phyloP scores from a whole-genome alignment of 768 basidiomycete genomes.

The Collybia mongolica region DNA sequence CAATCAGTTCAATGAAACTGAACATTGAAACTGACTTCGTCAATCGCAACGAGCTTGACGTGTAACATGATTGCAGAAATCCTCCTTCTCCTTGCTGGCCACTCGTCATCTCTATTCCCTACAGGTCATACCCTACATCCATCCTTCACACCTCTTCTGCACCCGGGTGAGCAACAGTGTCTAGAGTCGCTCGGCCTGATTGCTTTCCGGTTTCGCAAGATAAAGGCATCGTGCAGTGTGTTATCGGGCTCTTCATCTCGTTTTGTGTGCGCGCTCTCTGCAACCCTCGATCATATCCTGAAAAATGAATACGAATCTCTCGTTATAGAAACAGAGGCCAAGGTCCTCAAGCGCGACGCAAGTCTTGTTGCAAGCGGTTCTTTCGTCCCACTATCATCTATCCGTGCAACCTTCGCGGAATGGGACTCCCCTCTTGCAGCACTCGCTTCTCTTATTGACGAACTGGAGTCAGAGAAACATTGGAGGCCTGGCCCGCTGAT shows the following conservation, averaged over 20 bases:
- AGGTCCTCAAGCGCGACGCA: conserved; percentile 72
- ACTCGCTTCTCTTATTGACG: conserved; percentile 61
- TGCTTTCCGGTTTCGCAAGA: conserved; percentile 71
- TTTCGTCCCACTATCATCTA: conserved; percentile 82
- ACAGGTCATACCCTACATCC: conserved; percentile 57
- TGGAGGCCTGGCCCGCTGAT: conserved; percentile 81
- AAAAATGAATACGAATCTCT: conserved; percentile 78
- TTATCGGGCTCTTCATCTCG: conserved; percentile 63
- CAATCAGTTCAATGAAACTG: conserved; percentile 1
- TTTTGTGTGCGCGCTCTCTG: conserved; percentile 78
- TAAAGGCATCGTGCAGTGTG: conserved; percentile 53
- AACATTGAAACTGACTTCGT: not conserved
- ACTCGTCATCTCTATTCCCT: conserved; percentile 82
- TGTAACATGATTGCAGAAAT: conserved; percentile 82
- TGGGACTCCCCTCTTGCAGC: conserved; percentile 88
- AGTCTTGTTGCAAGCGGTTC: conserved; percentile 75
- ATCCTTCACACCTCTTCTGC: conserved; percentile 68
- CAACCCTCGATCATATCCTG: conserved; percentile 70
- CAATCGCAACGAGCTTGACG: not conserved
- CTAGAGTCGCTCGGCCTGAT: conserved; percentile 78
- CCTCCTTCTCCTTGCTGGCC: conserved; percentile 83
- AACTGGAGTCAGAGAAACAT: conserved; percentile 51
- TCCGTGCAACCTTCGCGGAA: conserved; percentile 80
- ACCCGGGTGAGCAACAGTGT: conserved; percentile 86
- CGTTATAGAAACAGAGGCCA: conserved; percentile 79